Conservation (phyloP, 2,329 filamentous ascomycete species). For the Alternaria ethzedia region DNA sequence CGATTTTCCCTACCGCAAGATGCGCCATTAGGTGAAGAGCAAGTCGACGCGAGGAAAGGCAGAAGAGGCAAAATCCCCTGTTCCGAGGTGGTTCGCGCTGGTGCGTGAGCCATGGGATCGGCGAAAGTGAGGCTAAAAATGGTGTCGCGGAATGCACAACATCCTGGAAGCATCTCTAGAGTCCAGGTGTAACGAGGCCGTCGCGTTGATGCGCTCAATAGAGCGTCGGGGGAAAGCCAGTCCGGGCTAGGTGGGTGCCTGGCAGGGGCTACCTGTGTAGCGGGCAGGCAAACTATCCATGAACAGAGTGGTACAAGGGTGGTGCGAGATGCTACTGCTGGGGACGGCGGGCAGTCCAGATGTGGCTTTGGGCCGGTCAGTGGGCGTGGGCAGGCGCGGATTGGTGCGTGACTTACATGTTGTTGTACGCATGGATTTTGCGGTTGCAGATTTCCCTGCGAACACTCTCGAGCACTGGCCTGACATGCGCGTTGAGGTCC, state of each 20-base stretch:
- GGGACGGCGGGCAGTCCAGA: constrained; percentile 56
- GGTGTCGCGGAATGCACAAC: constrained; percentile 9
- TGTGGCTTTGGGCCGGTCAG: constrained; percentile 50
- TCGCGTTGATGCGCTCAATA: constrained; percentile 5
- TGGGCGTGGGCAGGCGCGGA: not conserved
- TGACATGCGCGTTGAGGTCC: constrained; percentile 65
- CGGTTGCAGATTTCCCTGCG: constrained; percentile 72
- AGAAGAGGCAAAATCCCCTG: not conserved
- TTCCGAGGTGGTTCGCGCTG: not conserved
- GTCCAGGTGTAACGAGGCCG: constrained; percentile 9
- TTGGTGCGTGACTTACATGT: constrained; percentile 66
- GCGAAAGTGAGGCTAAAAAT: constrained; percentile 1
- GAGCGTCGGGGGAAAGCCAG: not conserved
- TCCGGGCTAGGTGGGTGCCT: constrained; percentile 9
- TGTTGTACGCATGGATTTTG: constrained; percentile 74
- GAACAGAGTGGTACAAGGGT: constrained; percentile 21
- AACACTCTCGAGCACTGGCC: constrained; percentile 66
- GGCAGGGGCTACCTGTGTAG: constrained; percentile 12
- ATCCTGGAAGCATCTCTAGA: not conserved
- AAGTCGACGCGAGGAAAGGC: not conserved
- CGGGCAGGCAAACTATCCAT: constrained; percentile 16
- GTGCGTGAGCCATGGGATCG: not conserved
- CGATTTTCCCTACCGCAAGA: constrained; percentile 11
- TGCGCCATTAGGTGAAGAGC: constrained; percentile 13
- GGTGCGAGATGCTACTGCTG: constrained; percentile 41